A percentile compares a stretch with the other conserved stretches of the same genome.
These are phyloP conservation scores for Filosporella fistucella DNA, from an alignment of 495 filamentous ascomycete species.

Conservation along the genomic window DNA sequence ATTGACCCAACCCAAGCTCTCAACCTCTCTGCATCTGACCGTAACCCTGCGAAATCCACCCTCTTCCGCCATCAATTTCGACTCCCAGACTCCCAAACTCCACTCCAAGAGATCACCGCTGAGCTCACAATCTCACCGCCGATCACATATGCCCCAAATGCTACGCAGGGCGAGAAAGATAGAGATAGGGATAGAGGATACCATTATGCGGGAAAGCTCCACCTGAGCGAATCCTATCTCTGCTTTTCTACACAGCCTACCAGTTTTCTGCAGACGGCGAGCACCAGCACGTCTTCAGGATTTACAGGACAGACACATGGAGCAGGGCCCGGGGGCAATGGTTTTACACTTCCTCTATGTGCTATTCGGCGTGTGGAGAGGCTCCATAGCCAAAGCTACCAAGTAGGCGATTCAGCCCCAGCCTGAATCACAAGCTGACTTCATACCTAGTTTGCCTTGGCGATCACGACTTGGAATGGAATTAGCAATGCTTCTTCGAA, in stretches of 20 bases:
- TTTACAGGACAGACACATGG: slow-evolving; percentile 89
- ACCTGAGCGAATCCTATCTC: slow-evolving; percentile 88
- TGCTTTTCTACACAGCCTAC: slow-evolving; percentile 94
- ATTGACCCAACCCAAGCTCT: slow-evolving; percentile 78
- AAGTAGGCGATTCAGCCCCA: slow-evolving; percentile 31
- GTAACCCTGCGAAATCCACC: slow-evolving; percentile 81
- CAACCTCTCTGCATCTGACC: slow-evolving; percentile 62
- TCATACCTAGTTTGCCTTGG: slow-evolving; percentile 69
- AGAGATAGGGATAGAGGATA: slow-evolving; percentile 61
- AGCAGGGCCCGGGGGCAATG: slow-evolving; percentile 89
- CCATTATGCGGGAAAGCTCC: slow-evolving; percentile 88
- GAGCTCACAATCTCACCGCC: slow-evolving; percentile 81
- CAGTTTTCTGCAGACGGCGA: slow-evolving; percentile 78
- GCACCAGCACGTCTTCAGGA: slow-evolving; percentile 63
- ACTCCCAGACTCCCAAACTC: slow-evolving; percentile 84
- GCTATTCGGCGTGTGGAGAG: slow-evolving; percentile 88
- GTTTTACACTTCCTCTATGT: slow-evolving; percentile 92
- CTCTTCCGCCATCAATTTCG: slow-evolving; percentile 96
- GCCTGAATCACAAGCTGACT: slow-evolving; percentile 7
- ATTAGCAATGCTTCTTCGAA: slow-evolving; percentile 41
- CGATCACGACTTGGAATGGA: slow-evolving; percentile 96
- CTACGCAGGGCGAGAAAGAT: slow-evolving; percentile 55
- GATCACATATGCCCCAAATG: slow-evolving; percentile 34
- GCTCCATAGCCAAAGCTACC: slow-evolving; percentile 81
- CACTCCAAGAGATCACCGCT: slow-evolving; percentile 91